phyloP scores from a whole-genome alignment of 2,329 filamentous ascomycete genomes.

The Alternaria brassicae region DNA sequence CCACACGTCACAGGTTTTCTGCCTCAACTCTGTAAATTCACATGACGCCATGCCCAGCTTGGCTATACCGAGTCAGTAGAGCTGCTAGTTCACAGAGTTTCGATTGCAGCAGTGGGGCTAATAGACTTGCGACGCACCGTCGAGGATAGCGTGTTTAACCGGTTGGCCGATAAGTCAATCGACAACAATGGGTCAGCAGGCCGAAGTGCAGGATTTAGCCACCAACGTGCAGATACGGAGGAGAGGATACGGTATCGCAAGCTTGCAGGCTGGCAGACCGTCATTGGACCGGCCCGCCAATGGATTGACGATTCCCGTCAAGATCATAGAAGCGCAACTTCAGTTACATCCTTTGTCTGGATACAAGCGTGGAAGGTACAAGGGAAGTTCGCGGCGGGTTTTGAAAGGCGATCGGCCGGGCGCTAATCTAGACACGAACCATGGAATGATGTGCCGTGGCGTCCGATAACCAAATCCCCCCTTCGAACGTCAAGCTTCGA shows the following conservation, averaged over 20 bases:
- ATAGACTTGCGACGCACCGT: slow-evolving; percentile 8
- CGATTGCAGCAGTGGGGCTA: slow-evolving; percentile 1
- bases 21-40: slow-evolving; percentile 5
- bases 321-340: neutral
- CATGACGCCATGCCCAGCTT: slow-evolving; percentile 8
- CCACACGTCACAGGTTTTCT: slow-evolving; percentile 14
- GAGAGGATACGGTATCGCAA: slow-evolving; percentile 9
- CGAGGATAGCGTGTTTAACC: slow-evolving; percentile 9
- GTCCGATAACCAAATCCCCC: neutral
- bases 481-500: slow-evolving; percentile 1
- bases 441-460: slow-evolving; percentile 4
- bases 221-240: slow-evolving; percentile 14
- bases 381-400: slow-evolving; percentile 4
- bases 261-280: slow-evolving; percentile 1
- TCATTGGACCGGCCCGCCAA: neutral
- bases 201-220: slow-evolving; percentile 13
- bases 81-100: slow-evolving; percentile 12
- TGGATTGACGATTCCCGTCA: neutral
- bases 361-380: neutral
- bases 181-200: slow-evolving; percentile 4
- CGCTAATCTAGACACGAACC: slow-evolving; percentile 11
- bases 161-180: slow-evolving; percentile 11
- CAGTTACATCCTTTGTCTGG: neutral
- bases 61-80: slow-evolving; percentile 3
- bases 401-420: slow-evolving; percentile 15